Base-by-base conservation (phyloP, 192 early-diverging fungal species). In the Gonapodya sp. region DNA sequence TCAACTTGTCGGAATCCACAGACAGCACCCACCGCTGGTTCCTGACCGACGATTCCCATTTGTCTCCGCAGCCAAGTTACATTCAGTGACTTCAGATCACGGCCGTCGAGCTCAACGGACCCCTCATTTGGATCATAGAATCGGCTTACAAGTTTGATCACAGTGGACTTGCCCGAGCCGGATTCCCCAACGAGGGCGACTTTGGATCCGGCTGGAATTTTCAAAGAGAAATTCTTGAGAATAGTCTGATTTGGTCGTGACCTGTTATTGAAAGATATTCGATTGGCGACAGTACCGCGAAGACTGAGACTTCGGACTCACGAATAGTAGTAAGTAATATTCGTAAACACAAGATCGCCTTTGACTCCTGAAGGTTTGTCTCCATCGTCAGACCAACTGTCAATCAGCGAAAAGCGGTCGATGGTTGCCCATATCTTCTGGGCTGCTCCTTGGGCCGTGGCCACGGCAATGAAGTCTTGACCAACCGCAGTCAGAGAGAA, bases 31-130 rank as follows among this genome's bases (percentile, higher is more conserved):
- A 98, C 89, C 46, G 96, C 92, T 0, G 96, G 96, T 83, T 95
- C 96, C 88, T 96, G 96, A 75, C 90, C 88, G 80, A 97, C 96
- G 34, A 97, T 88, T 46, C 96, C 96, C 79, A 98, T 94, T 78
- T 95, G 92, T 80, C 88, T 87, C n/a, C 97, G 92, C 36, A 97
- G 84, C 89, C 93, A 97, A 32, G 88, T 83, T 36, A 96, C 87
- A 75, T 97, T 95, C 82, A 92, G 87, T 8, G 96, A 96, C 73
- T 35, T 1, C 78, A 81, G 72, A 36, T 35, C 31, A 34, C 31
- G 34, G 18, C 30, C 18, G 31, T 77, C 75, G 14, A 77, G 2
- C 18, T 16, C 34, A 18, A 94, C 84, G 32, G 82, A 81, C 1
- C 93, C 93, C 36, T 14, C 78, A 0, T 79, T 79, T 8, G 92